Evolutionary conservation across 495 filamentous ascomycete species (phyloP), one percentile per base, ranked within the genome.

Genomic region (Cercophora newfieldiana): DNA sequence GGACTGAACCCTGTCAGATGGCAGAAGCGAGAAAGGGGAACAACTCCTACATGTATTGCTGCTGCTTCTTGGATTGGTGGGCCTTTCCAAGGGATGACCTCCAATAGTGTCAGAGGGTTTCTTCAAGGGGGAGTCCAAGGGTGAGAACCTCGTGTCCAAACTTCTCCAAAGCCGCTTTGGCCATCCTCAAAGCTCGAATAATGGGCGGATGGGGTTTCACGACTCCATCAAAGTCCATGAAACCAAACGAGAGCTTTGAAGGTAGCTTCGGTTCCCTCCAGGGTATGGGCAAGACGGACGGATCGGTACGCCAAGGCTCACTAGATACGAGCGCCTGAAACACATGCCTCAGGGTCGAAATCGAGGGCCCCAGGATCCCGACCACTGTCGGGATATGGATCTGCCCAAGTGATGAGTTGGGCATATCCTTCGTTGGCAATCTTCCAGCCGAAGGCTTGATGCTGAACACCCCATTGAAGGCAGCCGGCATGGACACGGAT

Each of bases 21-120:
- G 7, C 18, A 18, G 37, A 18, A 18, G 7, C 37, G 37, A 47
- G 37, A 47, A 7, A 47, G 37, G 37, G 37, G 7, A 18, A 47
- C 18, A 18, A 18, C 37, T 47, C 37, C 37, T 47, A 55, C 51
- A 55, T 55, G 51, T 16, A 55, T 55, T 25, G 51, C 51, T 55
- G 25, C 18, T 55, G 51, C 51, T 24, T 55, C 18, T 24, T 18
- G 18, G 22, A 19, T 16, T 2, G 51, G 25, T 1, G 51, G 51
- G 22, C 51, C 51, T 10, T 55, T 24, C 51, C 51, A 55, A 12
- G 51, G 51, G 51, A 55, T 55, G n/a, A 25, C 51, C 51, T 55
- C 1, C 1, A 22, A 22, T 10, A 24, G 3, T 21, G 22, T 19
- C 12, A 18, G 51, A 19, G 3, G 12, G 51, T 22, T 21, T 55